A percentile compares a stretch with the other conserved stretches of the same genome.
Conservation (phyloP, 148 eudicot genomes). For the Gaultheria prostrata region DNA sequence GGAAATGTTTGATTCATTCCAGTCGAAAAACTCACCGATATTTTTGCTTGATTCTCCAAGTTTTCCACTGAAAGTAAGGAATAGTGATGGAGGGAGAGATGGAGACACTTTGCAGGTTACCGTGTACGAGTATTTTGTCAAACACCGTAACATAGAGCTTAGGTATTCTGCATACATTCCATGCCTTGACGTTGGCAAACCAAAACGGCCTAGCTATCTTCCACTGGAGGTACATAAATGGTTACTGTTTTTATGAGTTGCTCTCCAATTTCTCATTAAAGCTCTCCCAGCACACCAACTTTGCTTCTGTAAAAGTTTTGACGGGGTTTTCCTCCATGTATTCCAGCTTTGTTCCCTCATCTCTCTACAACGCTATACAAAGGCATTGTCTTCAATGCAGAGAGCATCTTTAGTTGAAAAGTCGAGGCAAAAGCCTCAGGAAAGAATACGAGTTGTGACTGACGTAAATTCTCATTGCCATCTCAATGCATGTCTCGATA, state of each 20-base stretch:
- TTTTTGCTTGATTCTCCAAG: conserved; percentile 33
- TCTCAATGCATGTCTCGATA: background rate
- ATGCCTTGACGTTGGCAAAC: conserved; percentile 88
- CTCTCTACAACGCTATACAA: conserved; percentile 76
- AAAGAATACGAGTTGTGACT: conserved; percentile 52
- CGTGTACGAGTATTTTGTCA: conserved; percentile 61
- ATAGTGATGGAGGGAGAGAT: conserved; percentile 33
- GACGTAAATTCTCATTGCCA: conserved; percentile 46
- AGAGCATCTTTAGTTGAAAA: conserved; percentile 64
- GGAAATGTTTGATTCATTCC: background rate
- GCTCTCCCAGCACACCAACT: background rate
- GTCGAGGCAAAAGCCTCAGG: conserved; percentile 76
- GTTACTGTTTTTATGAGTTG: background rate
- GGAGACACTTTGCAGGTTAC: conserved; percentile 49
- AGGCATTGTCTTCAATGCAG: conserved; percentile 56
- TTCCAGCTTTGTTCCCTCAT: conserved; percentile 74
- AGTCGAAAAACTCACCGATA: conserved; percentile 11
- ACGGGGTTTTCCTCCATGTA: background rate
- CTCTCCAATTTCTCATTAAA: background rate
- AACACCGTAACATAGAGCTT: conserved; percentile 50
- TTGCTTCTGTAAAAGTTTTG: background rate
- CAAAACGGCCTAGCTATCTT: conserved; percentile 64
- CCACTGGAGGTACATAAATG: conserved; percentile 68
- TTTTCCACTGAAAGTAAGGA: conserved; percentile 43
- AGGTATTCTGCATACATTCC: conserved; percentile 68